Evolutionary conservation across 805 yeast species (phyloP), one percentile per base, ranked within the genome.

Genomic region (Metschnikowia colocasiae): DNA sequence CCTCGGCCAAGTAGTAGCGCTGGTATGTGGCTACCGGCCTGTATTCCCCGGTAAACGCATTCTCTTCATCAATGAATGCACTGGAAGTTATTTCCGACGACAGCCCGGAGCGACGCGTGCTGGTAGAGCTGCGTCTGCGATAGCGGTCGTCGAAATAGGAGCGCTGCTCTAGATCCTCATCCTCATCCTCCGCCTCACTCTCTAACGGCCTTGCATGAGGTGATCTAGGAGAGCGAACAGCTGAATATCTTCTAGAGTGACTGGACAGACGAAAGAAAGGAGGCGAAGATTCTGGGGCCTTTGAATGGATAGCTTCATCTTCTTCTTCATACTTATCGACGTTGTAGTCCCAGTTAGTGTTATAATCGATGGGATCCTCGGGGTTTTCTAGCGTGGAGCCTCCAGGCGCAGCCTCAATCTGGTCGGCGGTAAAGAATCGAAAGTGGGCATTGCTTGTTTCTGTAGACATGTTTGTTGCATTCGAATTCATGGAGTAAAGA

Each of bases 1-100:
- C 99, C 63, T 94, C 98, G 0, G 97, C 91, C 51, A 94, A 79
- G 64, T 92, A 94, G 64, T 87, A 89, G 48, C 97, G 75, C 66
- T 94, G 99, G 54, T 74, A 76, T 46, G 69, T 70, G 42, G 75
- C 64, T 10, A 54, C 64, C 0, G 86, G 75, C 7, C 49, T 37
- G 32, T 40, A 56, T 5, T 51, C 51, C 7, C 48, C 46, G 26
- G 38, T 36, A 12, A 52, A 48, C 7, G 53, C 56, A 19, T 27
- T 16, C 20, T 50, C 51, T 5, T 48, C 51, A n/a, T 18, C 22
- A 27, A 40, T 33, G 40, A 37, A 46, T 12, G 34, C 46, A 18
- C 32, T 27, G 3, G 55, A 50, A 12, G 45, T 44, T 34, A 32
- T 50, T 19, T 49, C 43, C 2, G 42, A 43, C 2, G 48, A 27